phyloP scores from a whole-genome alignment of 495 filamentous ascomycete genomes.

The Talaromyces adpressus region DNA sequence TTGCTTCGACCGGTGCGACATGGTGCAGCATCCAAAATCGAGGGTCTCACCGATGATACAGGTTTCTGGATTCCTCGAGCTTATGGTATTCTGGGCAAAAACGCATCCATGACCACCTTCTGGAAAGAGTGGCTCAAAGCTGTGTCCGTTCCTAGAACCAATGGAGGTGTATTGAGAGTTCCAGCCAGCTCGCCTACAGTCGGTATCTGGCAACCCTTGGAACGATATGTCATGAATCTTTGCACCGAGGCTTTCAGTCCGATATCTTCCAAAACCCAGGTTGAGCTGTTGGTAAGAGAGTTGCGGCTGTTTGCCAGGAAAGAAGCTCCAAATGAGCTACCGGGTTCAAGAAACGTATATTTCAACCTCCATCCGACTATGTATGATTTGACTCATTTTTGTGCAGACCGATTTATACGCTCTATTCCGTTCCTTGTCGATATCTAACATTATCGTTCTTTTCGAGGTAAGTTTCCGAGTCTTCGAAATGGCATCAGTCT shows the following conservation, averaged over 20 bases:
- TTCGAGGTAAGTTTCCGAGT: conserved; percentile 52
- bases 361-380: not conserved
- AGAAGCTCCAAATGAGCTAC: conserved; percentile 89
- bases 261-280: conserved; percentile 87
- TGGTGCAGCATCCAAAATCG: conserved; percentile 92
- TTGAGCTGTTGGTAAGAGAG: conserved; percentile 86
- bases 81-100: conserved; percentile 87
- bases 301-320: conserved; percentile 87
- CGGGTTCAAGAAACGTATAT: conserved; percentile 70
- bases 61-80: conserved; percentile 95
- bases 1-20: conserved; percentile 87
- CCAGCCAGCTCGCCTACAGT: conserved; percentile 83
- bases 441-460: conserved; percentile 84
- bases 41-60: conserved; percentile 92
- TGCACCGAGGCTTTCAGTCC: conserved; percentile 93
- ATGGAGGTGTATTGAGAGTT: conserved; percentile 74
- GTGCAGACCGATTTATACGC: conserved; percentile 78
- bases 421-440: conserved; percentile 78
- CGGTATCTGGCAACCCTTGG: conserved; percentile 93
- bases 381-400: conserved; percentile 21
- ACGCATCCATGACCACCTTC: conserved; percentile 77
- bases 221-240: conserved; percentile 95
- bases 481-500: conserved; percentile 3
- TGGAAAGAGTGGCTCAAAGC: conserved; percentile 99
- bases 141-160: conserved; percentile 87